phyloP scores from a whole-genome alignment of 805 yeast genomes.

The Sugiyamaella valdiviana region DNA sequence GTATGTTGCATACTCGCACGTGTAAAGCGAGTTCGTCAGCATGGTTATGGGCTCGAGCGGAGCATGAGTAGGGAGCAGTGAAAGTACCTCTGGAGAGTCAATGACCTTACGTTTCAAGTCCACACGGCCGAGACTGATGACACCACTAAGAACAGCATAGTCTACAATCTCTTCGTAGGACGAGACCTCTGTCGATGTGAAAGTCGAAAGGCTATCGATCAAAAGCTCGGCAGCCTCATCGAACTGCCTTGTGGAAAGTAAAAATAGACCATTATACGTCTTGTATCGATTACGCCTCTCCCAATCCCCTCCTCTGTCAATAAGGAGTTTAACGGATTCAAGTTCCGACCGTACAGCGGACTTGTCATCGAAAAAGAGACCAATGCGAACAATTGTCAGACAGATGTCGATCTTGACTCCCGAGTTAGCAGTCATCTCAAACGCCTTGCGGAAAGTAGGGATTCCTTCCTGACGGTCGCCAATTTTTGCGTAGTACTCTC shows the following conservation, averaged over 20 bases:
- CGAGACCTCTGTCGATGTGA: constrained; percentile 86
- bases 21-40: constrained; percentile 78
- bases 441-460: constrained; percentile 60
- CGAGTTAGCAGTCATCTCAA: constrained; percentile 73
- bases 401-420: constrained; percentile 86
- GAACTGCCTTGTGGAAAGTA: constrained; percentile 79
- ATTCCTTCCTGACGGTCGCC: constrained; percentile 74
- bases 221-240: constrained; percentile 76
- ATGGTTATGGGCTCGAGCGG: constrained; percentile 74
- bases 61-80: constrained; percentile 65
- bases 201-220: constrained; percentile 89
- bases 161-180: constrained; percentile 85
- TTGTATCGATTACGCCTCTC: constrained; percentile 93
- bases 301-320: constrained; percentile 99
- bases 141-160: constrained; percentile 84
- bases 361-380: constrained; percentile 83
- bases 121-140: constrained; percentile 71
- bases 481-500: constrained; percentile 79
- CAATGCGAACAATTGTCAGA: constrained; percentile 76
- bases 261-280: constrained; percentile 81
- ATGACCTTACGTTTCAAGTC: constrained; percentile 78
- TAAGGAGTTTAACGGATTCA: constrained; percentile 63
- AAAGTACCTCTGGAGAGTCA: constrained; percentile 88
- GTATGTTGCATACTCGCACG: constrained; percentile 76
- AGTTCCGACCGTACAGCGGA: constrained; percentile 61